Percentiles rank a stretch among this genome's conserved stretches.
These are phyloP conservation scores for Saturnispora dispora DNA, from an alignment of 805 yeast genomes.

Conservation along the genomic window DNA sequence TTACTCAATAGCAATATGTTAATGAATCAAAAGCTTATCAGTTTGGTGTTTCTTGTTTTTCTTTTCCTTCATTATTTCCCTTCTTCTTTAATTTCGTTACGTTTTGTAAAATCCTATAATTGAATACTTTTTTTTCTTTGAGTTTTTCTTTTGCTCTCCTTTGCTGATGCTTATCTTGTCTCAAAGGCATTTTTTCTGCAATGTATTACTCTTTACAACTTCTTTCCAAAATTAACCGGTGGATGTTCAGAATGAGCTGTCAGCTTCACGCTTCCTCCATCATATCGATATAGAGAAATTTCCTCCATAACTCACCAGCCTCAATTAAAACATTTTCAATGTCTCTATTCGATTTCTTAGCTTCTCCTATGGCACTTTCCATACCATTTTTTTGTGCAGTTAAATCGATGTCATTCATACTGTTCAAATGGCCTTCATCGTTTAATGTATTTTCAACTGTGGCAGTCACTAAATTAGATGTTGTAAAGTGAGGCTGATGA, in stretches of 20 bases:
- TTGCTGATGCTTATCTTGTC: too few relatives aligned
- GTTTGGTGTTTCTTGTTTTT: neutral
- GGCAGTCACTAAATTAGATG: neutral
- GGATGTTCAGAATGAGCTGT: neutral
- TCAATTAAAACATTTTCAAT: slow-evolving; percentile 66
- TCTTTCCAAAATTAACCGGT: neutral
- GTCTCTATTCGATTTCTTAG: slow-evolving; percentile 33
- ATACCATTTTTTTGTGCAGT: slow-evolving; percentile 1
- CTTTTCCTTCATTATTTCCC: neutral
- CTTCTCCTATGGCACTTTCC: slow-evolving; percentile 9
- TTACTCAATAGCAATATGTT: neutral
- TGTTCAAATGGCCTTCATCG: slow-evolving; percentile 3
- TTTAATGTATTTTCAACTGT: slow-evolving; percentile 2
- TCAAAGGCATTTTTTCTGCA: neutral
- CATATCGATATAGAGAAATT: slow-evolving; percentile 61
- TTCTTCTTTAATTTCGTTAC: neutral
- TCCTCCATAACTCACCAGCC: slow-evolving; percentile 85
- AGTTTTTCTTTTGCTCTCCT: neutral
- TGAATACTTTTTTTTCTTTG: neutral
- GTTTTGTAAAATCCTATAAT: neutral
- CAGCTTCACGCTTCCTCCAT: slow-evolving; percentile 30
- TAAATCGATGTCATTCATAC: neutral
- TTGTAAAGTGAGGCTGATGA: neutral
- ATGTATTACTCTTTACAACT: neutral
- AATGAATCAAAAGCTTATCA: neutral